A percentile compares a stretch with the other conserved stretches of the same genome.
These are phyloP conservation scores for Pseudognaphalium luteoalbum DNA, from an alignment of 129 eudicot species.

Conservation along the genomic window DNA sequence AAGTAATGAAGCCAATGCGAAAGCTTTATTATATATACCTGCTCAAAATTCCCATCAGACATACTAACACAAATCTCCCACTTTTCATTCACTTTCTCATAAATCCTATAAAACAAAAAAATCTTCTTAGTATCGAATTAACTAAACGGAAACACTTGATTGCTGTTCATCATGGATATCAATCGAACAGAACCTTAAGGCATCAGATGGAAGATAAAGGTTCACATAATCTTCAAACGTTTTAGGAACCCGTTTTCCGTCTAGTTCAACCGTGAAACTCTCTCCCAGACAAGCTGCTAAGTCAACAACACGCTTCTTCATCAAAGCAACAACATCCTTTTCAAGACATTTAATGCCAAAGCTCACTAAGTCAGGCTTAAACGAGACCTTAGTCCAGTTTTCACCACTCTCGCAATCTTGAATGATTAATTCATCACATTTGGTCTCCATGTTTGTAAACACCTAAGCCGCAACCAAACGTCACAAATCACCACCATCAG, in stretches of 20 bases:
- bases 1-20: neutral
- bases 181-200: constrained; percentile 35
- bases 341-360: too few species aligned
- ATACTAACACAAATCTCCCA: constrained; percentile 80
- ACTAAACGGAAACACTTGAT: neutral
- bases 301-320: too few species aligned
- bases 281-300: constrained; percentile 38
- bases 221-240: constrained; percentile 26
- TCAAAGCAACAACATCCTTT: too few species aligned
- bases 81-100: constrained; percentile 58
- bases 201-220: constrained; percentile 48
- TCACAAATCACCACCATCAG: too few species aligned
- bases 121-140: constrained; percentile 6
- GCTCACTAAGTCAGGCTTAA: too few species aligned
- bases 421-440: constrained; percentile 52
- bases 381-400: constrained; percentile 2
- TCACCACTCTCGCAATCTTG: constrained; percentile 79
- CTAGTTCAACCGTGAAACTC: constrained; percentile 69
- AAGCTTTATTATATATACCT: constrained; percentile 38
- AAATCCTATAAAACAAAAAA: constrained; percentile 39
- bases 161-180: neutral
- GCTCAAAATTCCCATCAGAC: constrained; percentile 92
- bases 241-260: constrained; percentile 62
- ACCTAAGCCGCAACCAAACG: constrained; percentile 41
- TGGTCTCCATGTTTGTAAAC: constrained; percentile 72